Conservation (phyloP, 2,329 filamentous ascomycete genomes). For the Gliomastix tumulicola region DNA sequence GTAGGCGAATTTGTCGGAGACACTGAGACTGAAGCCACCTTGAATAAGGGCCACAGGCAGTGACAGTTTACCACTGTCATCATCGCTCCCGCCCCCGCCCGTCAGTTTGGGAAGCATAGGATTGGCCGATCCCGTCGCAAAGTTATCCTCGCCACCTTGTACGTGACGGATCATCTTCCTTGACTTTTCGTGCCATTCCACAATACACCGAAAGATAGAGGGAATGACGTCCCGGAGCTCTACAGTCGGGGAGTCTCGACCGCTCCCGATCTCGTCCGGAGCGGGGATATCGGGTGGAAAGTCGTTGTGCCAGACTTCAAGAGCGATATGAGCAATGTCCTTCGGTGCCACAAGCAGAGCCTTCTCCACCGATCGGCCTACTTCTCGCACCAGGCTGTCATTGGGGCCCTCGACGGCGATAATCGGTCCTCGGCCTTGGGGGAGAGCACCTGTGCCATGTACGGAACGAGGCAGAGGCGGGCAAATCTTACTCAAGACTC, state of each 20-base stretch:
- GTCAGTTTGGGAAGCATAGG: no score
- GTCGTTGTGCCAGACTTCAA: conserved; percentile 37
- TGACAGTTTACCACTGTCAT: conserved; percentile 1
- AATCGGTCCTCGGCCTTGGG: conserved; percentile 58
- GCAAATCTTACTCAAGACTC: conserved; percentile 68
- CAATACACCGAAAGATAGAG: conserved; percentile 61
- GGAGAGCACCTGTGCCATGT: conserved; percentile 6
- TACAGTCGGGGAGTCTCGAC: conserved; percentile 9
- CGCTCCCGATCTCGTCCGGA: conserved; percentile 5
- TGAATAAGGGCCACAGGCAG: conserved; percentile 70
- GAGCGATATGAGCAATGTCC: conserved; percentile 27
- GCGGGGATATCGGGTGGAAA: conserved; percentile 3
- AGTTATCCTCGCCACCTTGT: conserved; percentile 6
- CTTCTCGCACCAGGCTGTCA: conserved; percentile 36
- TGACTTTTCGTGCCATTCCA: conserved; percentile 69
- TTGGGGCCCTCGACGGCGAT: conserved; percentile 78
- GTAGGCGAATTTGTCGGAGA: conserved; percentile 69
- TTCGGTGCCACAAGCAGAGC: conserved; percentile 42
- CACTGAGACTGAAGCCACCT: conserved; percentile 71
- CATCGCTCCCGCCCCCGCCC: no score
- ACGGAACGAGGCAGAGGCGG: conserved; percentile 47
- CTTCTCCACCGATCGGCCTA: conserved; percentile 58
- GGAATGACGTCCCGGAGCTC: conserved; percentile 33
- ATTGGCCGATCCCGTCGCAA: no score
- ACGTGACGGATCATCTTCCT: conserved; percentile 57